Evolutionary conservation across 2,329 filamentous ascomycete species (phyloP).

Genomic region (Cordyceps tenuipes): DNA sequence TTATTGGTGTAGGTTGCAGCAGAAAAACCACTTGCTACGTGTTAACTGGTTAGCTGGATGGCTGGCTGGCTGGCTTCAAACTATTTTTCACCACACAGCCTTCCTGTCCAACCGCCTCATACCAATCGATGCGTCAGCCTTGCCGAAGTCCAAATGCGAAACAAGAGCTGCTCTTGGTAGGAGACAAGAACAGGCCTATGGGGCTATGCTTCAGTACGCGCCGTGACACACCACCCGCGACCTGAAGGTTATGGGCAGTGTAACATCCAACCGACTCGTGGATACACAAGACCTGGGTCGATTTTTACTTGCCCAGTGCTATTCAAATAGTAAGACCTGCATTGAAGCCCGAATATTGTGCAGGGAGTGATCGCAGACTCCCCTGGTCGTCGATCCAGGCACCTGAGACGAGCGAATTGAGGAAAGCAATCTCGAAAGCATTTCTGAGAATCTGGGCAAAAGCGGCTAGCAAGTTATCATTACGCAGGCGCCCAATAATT

Average conservation of each 20-base stretch:
- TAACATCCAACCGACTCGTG: neutral
- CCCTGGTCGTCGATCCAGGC: neutral
- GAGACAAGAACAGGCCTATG: neutral
- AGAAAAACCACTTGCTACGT: too few species aligned
- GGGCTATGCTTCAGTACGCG: slow-evolving; percentile 1
- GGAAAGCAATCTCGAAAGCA: too few species aligned
- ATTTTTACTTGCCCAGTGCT: too few species aligned
- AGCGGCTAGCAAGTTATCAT: too few species aligned
- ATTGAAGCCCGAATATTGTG: neutral
- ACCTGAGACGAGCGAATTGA: neutral
- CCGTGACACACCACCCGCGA: neutral
- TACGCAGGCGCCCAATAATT: too few species aligned
- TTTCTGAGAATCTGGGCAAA: too few species aligned
- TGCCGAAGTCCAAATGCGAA: neutral
- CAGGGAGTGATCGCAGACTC: neutral
- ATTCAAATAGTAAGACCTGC: neutral
- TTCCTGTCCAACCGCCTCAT: neutral
- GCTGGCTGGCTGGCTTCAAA: neutral
- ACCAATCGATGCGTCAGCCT: neutral
- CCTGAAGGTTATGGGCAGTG: neutral
- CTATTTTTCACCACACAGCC: neutral
- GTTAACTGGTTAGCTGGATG: neutral
- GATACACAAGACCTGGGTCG: too few species aligned
- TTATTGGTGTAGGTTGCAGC: neutral
- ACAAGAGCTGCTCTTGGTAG: neutral